Conservation (phyloP, 345 rosid genomes). For the Capsella bursapastoris region DNA sequence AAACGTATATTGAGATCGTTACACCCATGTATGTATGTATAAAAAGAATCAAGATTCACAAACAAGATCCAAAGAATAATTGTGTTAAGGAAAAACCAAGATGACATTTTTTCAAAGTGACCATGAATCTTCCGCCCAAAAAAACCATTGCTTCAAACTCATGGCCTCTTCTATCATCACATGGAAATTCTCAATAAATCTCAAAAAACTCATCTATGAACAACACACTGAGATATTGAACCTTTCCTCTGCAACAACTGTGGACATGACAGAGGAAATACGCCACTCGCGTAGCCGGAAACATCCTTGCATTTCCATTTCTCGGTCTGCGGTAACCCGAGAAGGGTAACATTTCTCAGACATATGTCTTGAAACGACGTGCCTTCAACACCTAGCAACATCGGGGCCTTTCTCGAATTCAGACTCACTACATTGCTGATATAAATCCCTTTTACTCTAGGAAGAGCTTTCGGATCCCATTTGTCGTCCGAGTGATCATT, state of each 20-base stretch:
- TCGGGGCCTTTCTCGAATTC: slow-evolving; percentile 81
- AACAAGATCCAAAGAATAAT: slow-evolving; percentile 19
- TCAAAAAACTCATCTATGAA: slow-evolving; percentile 28
- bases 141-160: slow-evolving; percentile 29
- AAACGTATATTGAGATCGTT: slow-evolving; percentile 23
- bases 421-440: slow-evolving; percentile 65
- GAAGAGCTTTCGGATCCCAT: slow-evolving; percentile 89
- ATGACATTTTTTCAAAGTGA: slow-evolving; percentile 2
- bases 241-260: slow-evolving; percentile 62
- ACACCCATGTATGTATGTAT: slow-evolving; percentile 28
- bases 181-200: background rate
- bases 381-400: slow-evolving; percentile 70
- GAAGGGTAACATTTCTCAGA: slow-evolving; percentile 70
- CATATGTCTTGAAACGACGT: slow-evolving; percentile 71
- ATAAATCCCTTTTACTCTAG: slow-evolving; percentile 68
- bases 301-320: slow-evolving; percentile 86
- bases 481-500: slow-evolving; percentile 86
- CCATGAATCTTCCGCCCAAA: slow-evolving; percentile 37
- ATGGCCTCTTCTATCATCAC: slow-evolving; percentile 32
- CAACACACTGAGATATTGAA: slow-evolving; percentile 59
- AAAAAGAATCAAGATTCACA: slow-evolving; percentile 32
- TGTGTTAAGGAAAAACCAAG: slow-evolving; percentile 1
- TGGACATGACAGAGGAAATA: slow-evolving; percentile 70
- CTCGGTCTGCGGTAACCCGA: slow-evolving; percentile 54
- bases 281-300: slow-evolving; percentile 65